Percentiles rank a stretch among this genome's conserved stretches.
Conservation (phyloP, 1,284 basidiomycete genomes). For the Thelephora terrestris region DNA sequence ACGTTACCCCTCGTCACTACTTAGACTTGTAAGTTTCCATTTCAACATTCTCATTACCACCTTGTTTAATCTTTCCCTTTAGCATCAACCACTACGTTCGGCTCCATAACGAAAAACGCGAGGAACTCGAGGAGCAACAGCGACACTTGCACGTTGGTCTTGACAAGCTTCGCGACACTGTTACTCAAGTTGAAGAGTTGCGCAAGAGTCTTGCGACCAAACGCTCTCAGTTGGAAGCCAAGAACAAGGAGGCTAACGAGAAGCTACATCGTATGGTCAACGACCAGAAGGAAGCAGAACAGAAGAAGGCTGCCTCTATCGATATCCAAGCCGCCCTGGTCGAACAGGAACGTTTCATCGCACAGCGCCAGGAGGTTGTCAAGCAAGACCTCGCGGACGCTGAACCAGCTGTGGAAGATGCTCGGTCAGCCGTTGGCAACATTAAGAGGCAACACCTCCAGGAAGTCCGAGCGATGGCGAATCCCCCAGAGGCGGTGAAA, state of each 20-base stretch:
- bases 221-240: conserved; percentile 85
- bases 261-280: conserved; percentile 98
- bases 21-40: conserved; percentile 81
- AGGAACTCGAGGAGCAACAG: conserved; percentile 97
- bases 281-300: conserved; percentile 97
- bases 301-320: conserved; percentile 94
- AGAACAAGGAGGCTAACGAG: conserved; percentile 92
- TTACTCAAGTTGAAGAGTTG: conserved; percentile 92
- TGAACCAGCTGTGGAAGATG: conserved; percentile 94
- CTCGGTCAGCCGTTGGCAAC: conserved; percentile 90
- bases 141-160: conserved; percentile 97
- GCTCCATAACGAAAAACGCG: conserved; percentile 96
- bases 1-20: conserved; percentile 97
- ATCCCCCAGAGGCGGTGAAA: conserved; percentile 97
- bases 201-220: conserved; percentile 94
- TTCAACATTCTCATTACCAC: conserved; percentile 5
- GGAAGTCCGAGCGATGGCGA: conserved; percentile 98
- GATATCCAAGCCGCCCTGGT: conserved; percentile 91
- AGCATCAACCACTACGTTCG: conserved; percentile 97
- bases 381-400: conserved; percentile 96
- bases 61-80: conserved; percentile 9
- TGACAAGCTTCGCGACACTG: conserved; percentile 93
- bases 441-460: conserved; percentile 97
- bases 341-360: conserved; percentile 85
- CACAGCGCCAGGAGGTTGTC: conserved; percentile 81